Conservation (phyloP, 441 rosid species). For the Theobroma grandiflorum region DNA sequence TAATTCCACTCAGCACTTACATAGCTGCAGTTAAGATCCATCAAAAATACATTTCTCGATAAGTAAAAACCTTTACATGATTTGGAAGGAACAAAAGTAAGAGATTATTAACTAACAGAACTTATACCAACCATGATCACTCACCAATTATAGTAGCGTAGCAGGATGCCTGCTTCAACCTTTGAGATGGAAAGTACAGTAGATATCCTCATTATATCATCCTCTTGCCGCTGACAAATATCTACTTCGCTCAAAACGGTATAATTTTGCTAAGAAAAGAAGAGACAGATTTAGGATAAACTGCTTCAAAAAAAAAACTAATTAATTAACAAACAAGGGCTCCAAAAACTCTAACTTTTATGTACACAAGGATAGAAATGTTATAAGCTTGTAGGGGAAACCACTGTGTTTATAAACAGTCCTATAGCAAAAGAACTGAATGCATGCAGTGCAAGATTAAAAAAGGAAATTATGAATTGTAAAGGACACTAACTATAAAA, state of each 20-base stretch:
- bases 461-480: neutral
- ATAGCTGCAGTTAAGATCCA: slow-evolving; percentile 1
- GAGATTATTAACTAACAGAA: neutral
- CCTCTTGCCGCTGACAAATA: slow-evolving; percentile 68
- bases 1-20: slow-evolving; percentile 12
- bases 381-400: neutral
- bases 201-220: slow-evolving; percentile 66
- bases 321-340: neutral
- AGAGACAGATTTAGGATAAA: slow-evolving; percentile 15
- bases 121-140: neutral
- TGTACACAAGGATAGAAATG: neutral
- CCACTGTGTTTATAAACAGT: neutral
- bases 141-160: slow-evolving; percentile 75
- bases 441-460: neutral
- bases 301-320: neutral
- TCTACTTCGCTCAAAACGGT: slow-evolving; percentile 65
- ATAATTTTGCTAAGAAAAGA: slow-evolving; percentile 59
- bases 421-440: neutral
- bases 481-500: neutral
- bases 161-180: slow-evolving; percentile 52
- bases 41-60: neutral
- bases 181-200: slow-evolving; percentile 63
- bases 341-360: neutral
- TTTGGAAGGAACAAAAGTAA: neutral
- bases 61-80: neutral